Percentiles rank a stretch among this genome's conserved stretches.
These are phyloP conservation scores for Fusarium siculi DNA, from an alignment of 2,329 filamentous ascomycete species.

Conservation along the genomic window DNA sequence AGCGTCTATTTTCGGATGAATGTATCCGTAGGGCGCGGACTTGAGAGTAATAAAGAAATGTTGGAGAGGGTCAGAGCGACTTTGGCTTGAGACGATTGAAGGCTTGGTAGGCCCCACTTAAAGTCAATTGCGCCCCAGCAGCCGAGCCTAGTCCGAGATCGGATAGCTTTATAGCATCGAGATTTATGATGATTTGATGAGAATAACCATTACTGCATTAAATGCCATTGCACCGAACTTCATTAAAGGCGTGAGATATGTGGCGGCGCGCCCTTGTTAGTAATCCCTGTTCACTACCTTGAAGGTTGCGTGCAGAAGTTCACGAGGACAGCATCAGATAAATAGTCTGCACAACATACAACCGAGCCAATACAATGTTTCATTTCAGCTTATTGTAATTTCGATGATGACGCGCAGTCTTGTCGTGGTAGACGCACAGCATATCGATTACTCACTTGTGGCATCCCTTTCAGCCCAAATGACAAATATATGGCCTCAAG, in stretches of 20 bases:
- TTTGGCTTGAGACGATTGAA: neutral
- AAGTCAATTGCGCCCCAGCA: neutral
- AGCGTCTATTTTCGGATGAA: neutral
- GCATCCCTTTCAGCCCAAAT: neutral
- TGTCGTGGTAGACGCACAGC: neutral
- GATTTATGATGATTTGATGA: neutral
- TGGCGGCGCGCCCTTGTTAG: neutral
- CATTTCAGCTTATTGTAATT: neutral
- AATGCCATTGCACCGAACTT: neutral
- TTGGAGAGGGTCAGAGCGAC: neutral
- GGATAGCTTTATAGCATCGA: neutral
- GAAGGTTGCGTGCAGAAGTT: neutral
- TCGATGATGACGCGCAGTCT: neutral
- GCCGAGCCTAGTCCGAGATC: neutral
- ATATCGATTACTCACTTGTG: neutral
- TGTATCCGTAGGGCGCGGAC: neutral
- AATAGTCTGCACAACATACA: neutral
- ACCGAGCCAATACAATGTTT: neutral
- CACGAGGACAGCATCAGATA: neutral
- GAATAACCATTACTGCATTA: too few relatives aligned
- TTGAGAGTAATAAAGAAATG: neutral
- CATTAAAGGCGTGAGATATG: neutral
- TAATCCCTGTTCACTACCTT: neutral
- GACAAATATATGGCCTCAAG: neutral
- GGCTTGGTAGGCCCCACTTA: too few relatives aligned